Conservation (phyloP, 257 asterid genomes). For the Capsicum baccatum region DNA sequence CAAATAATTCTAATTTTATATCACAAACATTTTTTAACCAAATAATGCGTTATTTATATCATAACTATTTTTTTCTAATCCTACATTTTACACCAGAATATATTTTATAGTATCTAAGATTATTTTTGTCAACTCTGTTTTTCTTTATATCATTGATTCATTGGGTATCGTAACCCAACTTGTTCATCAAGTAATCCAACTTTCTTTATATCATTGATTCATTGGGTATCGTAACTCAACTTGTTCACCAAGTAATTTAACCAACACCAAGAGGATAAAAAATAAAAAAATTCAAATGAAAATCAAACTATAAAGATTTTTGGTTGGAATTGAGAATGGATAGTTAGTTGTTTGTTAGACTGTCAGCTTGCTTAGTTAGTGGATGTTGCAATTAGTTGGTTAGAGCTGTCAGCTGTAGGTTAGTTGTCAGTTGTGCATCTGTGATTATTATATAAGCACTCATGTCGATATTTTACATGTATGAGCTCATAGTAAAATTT, state of each 20-base stretch:
- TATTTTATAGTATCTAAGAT: neutral
- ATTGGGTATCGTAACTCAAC: neutral
- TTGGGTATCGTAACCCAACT: neutral
- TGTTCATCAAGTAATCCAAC: neutral
- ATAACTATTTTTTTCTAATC: neutral
- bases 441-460: too few species aligned
- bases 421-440: too few species aligned
- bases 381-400: too few species aligned
- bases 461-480: too few species aligned
- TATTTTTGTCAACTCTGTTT: neutral
- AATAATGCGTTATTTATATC: neutral
- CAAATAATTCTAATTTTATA: neutral
- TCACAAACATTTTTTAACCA: neutral
- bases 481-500: too few species aligned
- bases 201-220: neutral
- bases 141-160: neutral
- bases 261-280: too few species aligned
- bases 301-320: too few species aligned
- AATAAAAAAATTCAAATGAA: too few species aligned
- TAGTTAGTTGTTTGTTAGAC: too few species aligned
- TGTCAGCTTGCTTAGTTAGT: too few species aligned
- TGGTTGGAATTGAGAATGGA: too few species aligned
- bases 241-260: neutral
- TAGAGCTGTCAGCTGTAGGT: too few species aligned
- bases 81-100: neutral